Evolutionary conservation across 2,329 filamentous ascomycete species (phyloP).

Genomic region (Zymoseptoria pseudotritici): DNA sequence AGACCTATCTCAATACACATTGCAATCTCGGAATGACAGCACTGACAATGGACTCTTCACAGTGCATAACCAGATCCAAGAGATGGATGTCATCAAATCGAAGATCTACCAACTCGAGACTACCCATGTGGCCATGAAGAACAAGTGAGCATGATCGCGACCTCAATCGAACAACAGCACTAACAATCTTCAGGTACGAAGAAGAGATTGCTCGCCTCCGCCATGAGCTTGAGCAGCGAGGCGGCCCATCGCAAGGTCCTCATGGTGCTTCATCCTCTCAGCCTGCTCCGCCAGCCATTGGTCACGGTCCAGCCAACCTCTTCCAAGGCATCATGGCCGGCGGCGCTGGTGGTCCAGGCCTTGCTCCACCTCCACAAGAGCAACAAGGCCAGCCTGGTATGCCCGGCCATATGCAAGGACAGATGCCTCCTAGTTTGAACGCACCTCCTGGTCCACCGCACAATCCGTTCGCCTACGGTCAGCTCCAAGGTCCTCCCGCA

Average conservation of each 20-base stretch:
- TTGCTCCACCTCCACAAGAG: constrained; percentile 60
- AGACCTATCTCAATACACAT: not conserved
- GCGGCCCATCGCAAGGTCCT: constrained; percentile 56
- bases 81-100: constrained; percentile 88
- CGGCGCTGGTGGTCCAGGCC: constrained; percentile 73
- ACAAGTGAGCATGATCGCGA: constrained; percentile 59
- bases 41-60: constrained; percentile 9
- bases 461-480: constrained; percentile 56
- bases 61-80: constrained; percentile 87
- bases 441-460: constrained; percentile 54
- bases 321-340: constrained; percentile 97
- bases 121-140: constrained; percentile 77
- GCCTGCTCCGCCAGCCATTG: constrained; percentile 76
- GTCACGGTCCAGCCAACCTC: constrained; percentile 79
- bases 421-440: constrained; percentile 57
- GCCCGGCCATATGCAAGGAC: constrained; percentile 60
- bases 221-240: constrained; percentile 73
- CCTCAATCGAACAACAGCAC: not conserved
- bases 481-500: constrained; percentile 51
- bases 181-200: constrained; percentile 63
- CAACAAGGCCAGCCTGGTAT: constrained; percentile 50
- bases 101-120: constrained; percentile 94
- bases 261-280: constrained; percentile 67
- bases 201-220: constrained; percentile 80
- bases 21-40: not conserved